Percentiles rank a stretch among this genome's conserved stretches.
These are phyloP conservation scores for Holtermanniella nyarrowii DNA, from an alignment of 768 basidiomycete genomes.

Conservation along the genomic window DNA sequence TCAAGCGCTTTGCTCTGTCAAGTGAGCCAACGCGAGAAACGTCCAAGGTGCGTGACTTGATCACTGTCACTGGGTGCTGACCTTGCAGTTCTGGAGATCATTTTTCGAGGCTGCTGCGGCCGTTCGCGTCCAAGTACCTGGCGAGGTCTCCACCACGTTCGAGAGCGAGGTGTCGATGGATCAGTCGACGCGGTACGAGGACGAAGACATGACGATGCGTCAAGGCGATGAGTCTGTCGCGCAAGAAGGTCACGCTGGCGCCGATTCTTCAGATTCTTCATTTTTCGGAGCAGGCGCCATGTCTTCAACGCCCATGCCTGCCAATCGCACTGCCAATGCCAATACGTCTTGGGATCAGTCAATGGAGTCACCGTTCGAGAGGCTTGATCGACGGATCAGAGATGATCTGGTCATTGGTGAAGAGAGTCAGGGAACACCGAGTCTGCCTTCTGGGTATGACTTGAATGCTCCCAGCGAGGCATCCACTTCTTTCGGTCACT, in stretches of 20 bases:
- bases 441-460: conserved; percentile 21
- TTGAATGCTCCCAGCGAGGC: conserved; percentile 4
- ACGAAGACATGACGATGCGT: conserved; percentile 16
- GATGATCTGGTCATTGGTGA: conserved; percentile 25
- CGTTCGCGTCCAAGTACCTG: conserved; percentile 65
- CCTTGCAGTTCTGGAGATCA: conserved; percentile 76
- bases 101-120: conserved; percentile 93
- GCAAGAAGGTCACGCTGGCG: conserved; percentile 8
- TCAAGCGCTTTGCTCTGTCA: conserved; percentile 78
- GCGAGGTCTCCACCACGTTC: conserved; percentile 54
- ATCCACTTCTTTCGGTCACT: neutral
- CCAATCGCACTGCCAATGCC: neutral
- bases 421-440: conserved; percentile 13
- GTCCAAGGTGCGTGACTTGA: conserved; percentile 59
- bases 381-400: conserved; percentile 43
- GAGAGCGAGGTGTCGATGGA: conserved; percentile 36
- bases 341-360: conserved; percentile 53
- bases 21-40: conserved; percentile 83
- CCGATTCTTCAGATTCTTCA: conserved; percentile 44
- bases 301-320: conserved; percentile 66
- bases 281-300: conserved; percentile 56
- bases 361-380: conserved; percentile 62
- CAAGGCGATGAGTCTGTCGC: conserved; percentile 4
- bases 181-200: conserved; percentile 6
- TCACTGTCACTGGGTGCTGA: neutral